Evolutionary conservation across 306 rosid species (phyloP), one percentile per base, ranked within the genome.

Genomic region (Astragalus membranaceus): DNA sequence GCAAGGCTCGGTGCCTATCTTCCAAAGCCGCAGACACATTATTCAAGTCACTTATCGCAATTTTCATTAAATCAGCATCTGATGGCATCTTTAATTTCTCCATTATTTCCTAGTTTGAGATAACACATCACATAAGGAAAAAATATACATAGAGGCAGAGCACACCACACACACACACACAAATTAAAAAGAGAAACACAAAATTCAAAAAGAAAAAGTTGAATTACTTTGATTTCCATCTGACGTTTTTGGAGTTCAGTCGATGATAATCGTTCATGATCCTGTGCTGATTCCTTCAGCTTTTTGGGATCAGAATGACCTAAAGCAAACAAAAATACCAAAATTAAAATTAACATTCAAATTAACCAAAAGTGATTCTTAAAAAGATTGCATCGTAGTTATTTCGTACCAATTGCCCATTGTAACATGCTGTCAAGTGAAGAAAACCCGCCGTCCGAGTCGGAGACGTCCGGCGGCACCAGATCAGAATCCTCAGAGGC

Each of bases 351-450:
- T 15, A 57, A 32, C 13, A 57, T 14, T 14, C 7, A 39, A 60
- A 39, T 60, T 6, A 56, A 56, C 10, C 16, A 30, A 56, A 56
- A 10, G 15, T 0, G 39, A 7, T 35, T 35, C 8, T 33, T 35
- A 64, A 33, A 6, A 20, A 36, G n/a, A 15, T n/a, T 11, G 64
- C 20, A 50, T 26, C 48, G 26, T 32, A 2, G 10, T 37, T n/a
- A 26, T 52, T 52, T 1, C 68, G 29, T 74, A 89, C 97, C 87
- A 64, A 93, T 84, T 17, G 98, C 96, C 98, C 98, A 93, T 74
- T 93, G 96, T 14, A 93, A 55, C 97, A 93, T 90, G 62, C 94
- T 74, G 35, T 93, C 98, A 37, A 93, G 84, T 5, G 98, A 90
- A 60, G 97, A 80, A 64, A 93, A 93, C 17, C 94, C 97, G 51